Conservation (phyloP, 1,284 basidiomycete genomes). For the Ganoderma leucocontextum region DNA sequence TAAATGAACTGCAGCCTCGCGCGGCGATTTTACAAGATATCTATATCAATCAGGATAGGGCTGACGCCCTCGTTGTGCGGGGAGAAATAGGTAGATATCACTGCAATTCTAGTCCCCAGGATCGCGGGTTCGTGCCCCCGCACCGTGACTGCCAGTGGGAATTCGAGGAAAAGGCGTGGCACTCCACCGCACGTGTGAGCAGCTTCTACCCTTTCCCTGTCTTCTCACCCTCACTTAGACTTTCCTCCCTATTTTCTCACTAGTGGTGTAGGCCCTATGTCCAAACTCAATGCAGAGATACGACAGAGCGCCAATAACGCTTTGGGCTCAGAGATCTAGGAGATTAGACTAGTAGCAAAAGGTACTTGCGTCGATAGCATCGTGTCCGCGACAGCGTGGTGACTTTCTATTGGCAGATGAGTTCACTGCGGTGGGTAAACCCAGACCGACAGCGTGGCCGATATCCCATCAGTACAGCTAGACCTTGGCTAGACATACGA, state of each 20-base stretch:
- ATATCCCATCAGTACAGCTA: conserved; percentile 15
- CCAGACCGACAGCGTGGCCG: background rate
- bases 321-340: conserved; percentile 15
- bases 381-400: background rate
- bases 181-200: conserved; percentile 7
- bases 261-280: background rate
- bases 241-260: background rate
- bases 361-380: conserved; percentile 1
- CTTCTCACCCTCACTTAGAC: conserved; percentile 2
- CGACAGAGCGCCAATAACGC: background rate
- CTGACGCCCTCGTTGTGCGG: background rate
- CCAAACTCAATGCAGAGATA: background rate
- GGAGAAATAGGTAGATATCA: too few species aligned
- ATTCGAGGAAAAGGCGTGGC: conserved; percentile 4
- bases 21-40: background rate
- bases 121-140: background rate
- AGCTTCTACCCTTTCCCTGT: background rate
- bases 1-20: background rate
- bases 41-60: background rate
- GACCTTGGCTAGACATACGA: conserved; percentile 41
- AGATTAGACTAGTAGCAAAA: conserved; percentile 13
- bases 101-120: too few species aligned
- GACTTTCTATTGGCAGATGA: conserved; percentile 20
- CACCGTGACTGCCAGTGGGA: conserved; percentile 1
- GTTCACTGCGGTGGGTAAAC: conserved; percentile 29